Base-by-base conservation (phyloP, 164 flowering plant genomes). In the Aristolochia californica region DNA sequence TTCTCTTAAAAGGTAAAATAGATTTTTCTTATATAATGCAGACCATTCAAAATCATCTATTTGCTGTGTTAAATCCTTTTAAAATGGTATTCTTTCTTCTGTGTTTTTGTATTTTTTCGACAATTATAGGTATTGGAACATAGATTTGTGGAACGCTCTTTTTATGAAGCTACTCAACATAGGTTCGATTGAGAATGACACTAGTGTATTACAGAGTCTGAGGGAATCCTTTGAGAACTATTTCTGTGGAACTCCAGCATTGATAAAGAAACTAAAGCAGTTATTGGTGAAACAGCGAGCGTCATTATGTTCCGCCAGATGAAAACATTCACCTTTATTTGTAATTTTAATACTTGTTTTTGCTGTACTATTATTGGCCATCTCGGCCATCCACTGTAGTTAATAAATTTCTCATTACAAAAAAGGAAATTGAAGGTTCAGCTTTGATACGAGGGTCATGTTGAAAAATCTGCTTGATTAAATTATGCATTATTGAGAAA, bases 111-210 rank as follows among this genome's bases (percentile, higher is more conserved):
- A 17, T 47, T 20, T 47, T n/a, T 47, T n/a, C n/a, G n/a, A 17
- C 22, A 17, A 26, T 57, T 26, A 53, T 77, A 91, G 99, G 68
- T 90, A 90, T 52, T 88, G 95, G 95, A 83, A 84, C 25, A 78
- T 69, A 58, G 83, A 82, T 12, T 74, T 89, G 30, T 94, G 99
- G 99, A 70, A 72, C 60, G 72, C 67, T 43, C 71, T 90, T 4
- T 94, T 94, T 62, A 67, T 72, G n/a, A 74, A 72, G 67, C 68
- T 94, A 76, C 88, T 90, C 1, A 94, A 94, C 63, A 47, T 50
- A 13, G 62, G 68, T 54, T 63, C 76, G 0, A 47, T 55, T 52
- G 77, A 78, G 22, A 74, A 81, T 65, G 75, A 82, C 74, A 56
- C 30, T 25, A 56, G 60, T 30, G 26, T 72, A 63, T 52, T 94